Conservation (phyloP, 108 stramenopile species). For the Chaetoceros tenuissimus region DNA sequence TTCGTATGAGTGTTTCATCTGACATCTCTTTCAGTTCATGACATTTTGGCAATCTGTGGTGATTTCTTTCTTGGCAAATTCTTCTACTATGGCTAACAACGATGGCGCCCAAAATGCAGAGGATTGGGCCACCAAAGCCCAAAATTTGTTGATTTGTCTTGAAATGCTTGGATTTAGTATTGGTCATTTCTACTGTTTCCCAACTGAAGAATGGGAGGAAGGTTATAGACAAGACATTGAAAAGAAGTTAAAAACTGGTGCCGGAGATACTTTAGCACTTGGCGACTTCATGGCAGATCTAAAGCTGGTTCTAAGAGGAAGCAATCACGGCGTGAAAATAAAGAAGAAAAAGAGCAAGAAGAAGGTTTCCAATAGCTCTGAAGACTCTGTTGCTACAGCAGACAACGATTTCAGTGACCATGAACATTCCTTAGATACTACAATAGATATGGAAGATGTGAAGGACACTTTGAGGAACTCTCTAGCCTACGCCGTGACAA, state of each 20-base stretch:
- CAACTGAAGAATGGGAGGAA: conserved; percentile 85
- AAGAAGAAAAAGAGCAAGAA: not conserved
- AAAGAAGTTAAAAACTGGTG: conserved; percentile 43
- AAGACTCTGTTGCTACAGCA: too few relatives aligned
- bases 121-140: conserved; percentile 66
- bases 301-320: conserved; percentile 40
- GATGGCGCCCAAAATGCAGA: conserved; percentile 25
- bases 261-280: conserved; percentile 74
- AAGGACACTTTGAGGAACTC: too few relatives aligned
- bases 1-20: not conserved
- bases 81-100: conserved; percentile 51
- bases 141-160: conserved; percentile 91
- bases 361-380: too few relatives aligned
- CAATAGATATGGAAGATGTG: too few relatives aligned
- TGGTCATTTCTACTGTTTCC: conserved; percentile 91
- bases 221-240: conserved; percentile 58
- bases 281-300: conserved; percentile 80
- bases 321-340: not conserved
- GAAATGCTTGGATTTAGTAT: conserved; percentile 89
- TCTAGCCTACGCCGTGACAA: too few relatives aligned
- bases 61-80: conserved; percentile 53
- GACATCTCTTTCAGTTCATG: conserved; percentile 75
- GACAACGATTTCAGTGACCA: too few relatives aligned
- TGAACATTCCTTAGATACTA: too few relatives aligned
- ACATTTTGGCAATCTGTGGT: conserved; percentile 91